Base-by-base conservation (phyloP, 208 protist genomes). In the Porcisia hertigi region DNA sequence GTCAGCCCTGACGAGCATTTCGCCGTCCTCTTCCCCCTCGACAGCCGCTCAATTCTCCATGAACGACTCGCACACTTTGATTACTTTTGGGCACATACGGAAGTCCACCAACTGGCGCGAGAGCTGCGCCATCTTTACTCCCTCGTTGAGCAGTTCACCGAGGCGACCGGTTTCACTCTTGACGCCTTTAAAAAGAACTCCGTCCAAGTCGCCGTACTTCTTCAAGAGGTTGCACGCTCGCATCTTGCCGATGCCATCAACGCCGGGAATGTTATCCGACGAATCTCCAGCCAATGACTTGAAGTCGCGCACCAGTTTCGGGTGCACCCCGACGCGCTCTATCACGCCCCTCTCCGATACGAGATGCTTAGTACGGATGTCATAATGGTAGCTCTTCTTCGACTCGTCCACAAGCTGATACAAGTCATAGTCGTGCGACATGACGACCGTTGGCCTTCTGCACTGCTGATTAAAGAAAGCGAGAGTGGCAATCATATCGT, bases 351-450 rank as follows among this genome's bases (percentile, higher is more conserved):
- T 90, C 79, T 97, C 91, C 52, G 88, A 94, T 16, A 97, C 88
- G 30, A 97, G 82, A 69, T 93, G 89, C 80, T 96, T 95, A 16
- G 94, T 95, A 55, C 94, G 90, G 58, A 96, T 92, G 71, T 97
- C 92, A 79, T 93, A 97, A 74, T 96, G 81, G 80, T 94, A 95
- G 64, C 79, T 90, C 71, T 78, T 88, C 63, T 84, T 79, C 53
- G 73, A 65, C 49, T 97, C 90, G 75, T 97, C 90, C 8, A 97
- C 88, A 43, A 97, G 86, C 70, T 97, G 94, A 75, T 94, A 96
- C 53, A 97, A 86, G 52, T 97, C 94, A 67, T 93, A 91, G 77
- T 97, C 94, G 81, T 97, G 94, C 39, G 94, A 96, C 79, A 96
- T 90, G 0, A 97, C 86, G 16, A 96, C 88, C 20, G 90, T 95